Base-by-base conservation (phyloP, 1,284 basidiomycete species). In the Tylopilus sp. region DNA sequence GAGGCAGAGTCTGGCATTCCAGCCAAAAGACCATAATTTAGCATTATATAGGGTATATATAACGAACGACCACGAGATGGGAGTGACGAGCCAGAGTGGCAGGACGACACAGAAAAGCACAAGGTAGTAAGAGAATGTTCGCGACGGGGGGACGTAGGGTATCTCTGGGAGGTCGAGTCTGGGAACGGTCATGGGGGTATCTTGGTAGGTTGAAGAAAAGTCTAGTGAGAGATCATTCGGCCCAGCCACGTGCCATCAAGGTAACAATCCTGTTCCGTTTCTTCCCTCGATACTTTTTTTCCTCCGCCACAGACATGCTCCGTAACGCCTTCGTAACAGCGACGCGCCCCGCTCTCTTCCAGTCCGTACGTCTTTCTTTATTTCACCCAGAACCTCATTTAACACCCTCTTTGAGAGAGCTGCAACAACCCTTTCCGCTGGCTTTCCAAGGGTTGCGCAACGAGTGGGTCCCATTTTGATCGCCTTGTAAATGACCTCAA, bases 351-450 rank as follows among this genome's bases (percentile, higher is more conserved):
- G 68, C 72, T 42, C 57, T 76, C 44, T 57, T 70, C 16, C 77
- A 80, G 49, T 71, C 79, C 9, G 85, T 87, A 57, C 12, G 59
- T 54, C 76, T 68, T 18, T 44, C 26, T 38, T 44, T 33, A 26
- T 34, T 23, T 11, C 21, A 13, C 26, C 18, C 29, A 37, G 31
- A 16, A 15, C n/a, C 13, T 21, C 21, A 19, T n/a, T 51, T 69
- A 15, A 65, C 47, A 33, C 46, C 41, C 48, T 41, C n/a, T 41
- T 39, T 28, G 64, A 87, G 84, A 75, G 86, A 66, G 66, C 78
- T 56, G 89, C 86, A 41, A 91, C 90, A 36, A 89, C 89, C 34
- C 79, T 91, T 59, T 82, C 89, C 46, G 85, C 89, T 49, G 86
- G 84, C 43, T 90, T 88, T 67, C 86, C 89, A 57, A 82, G 78